Base-by-base conservation (phyloP, 2,329 filamentous ascomycete genomes). In the Phaeosphaeriaceae sp. region DNA sequence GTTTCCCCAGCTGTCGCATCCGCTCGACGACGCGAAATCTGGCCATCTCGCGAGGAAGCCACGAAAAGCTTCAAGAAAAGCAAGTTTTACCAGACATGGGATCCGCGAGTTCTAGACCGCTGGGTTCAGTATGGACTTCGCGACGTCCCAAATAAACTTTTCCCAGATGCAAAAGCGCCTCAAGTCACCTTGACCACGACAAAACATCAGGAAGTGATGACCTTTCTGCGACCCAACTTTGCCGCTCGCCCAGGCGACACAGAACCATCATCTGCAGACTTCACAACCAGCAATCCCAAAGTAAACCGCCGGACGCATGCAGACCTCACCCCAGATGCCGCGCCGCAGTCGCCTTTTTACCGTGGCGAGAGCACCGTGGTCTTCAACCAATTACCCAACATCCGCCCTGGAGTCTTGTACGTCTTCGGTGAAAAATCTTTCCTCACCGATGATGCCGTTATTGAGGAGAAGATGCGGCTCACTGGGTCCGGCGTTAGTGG, bases 121-220 rank as follows among this genome's bases (percentile, higher is more conserved):
- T 93, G 88, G 87, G 74, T 92, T 36, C 60, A 83, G 49, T 80
- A 89, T 66, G 92, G 92, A 11, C 76, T 97, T n/a, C 83, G 89
- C n/a, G 81, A 87, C 13, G 78, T 87, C 2, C 89, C 90, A 2
- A 91, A 89, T 0, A 63, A 67, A 6, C 64, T 87, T 13, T 82
- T 85, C 67, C 83, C 84, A 7, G 58, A 66, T 16, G 61, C 66
- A 3, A 69, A 63, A 49, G 64, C 54, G 20, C 73, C 74, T 13
- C 74, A 80, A 28, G 87, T 92, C 1, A 93, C 90, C 0, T 79
- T 94, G 2, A 83, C 84, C 2, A 97, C 93, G 0, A 87, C 90
- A 0, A 91, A 92, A 63, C 89, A 96, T 71, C 90, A 96, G 68
- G 91, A 96, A 76, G 88, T 94, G 47, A 87, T 90, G 65, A 91